Evolutionary conservation across 371 early-diverging fungal species (phyloP).

Genomic region (Cladochytrium tenue): DNA sequence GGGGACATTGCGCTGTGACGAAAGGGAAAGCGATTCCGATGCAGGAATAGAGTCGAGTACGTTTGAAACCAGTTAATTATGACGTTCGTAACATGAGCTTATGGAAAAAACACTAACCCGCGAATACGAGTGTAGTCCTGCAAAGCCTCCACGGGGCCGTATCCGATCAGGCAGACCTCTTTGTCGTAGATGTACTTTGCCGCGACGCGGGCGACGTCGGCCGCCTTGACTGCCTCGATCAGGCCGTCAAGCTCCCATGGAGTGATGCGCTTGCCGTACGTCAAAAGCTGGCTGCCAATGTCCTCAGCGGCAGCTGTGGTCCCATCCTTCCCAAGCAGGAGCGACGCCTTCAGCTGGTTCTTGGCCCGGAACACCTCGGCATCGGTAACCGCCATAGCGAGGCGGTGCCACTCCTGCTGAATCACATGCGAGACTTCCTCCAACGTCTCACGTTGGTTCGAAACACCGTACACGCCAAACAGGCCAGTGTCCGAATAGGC

Average conservation of each 20-base stretch:
- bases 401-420: slow-evolving; percentile 89
- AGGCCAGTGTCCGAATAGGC: slow-evolving; percentile 97
- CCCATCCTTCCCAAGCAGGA: slow-evolving; percentile 88
- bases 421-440: slow-evolving; percentile 85
- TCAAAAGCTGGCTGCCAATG: slow-evolving; percentile 94
- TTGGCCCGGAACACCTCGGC: slow-evolving; percentile 95
- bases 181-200: slow-evolving; percentile 84
- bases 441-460: slow-evolving; percentile 77
- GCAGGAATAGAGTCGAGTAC: not conserved
- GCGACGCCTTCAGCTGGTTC: slow-evolving; percentile 94
- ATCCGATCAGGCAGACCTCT: slow-evolving; percentile 88
- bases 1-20: not conserved
- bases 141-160: slow-evolving; percentile 81
- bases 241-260: slow-evolving; percentile 80
- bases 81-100: not conserved
- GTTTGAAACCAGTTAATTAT: not conserved
- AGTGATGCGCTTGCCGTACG: slow-evolving; percentile 83
- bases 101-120: slow-evolving; percentile 22
- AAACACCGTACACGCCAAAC: slow-evolving; percentile 91
- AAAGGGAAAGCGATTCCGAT: not conserved
- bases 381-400: slow-evolving; percentile 82
- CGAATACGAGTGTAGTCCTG: slow-evolving; percentile 89
- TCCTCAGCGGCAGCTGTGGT: slow-evolving; percentile 94
- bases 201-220: slow-evolving; percentile 86
- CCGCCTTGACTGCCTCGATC: slow-evolving; percentile 78